These are phyloP conservation scores for Zygosaccharomyces gambellarensis DNA, from an alignment of 805 yeast species.

Conservation along the genomic window DNA sequence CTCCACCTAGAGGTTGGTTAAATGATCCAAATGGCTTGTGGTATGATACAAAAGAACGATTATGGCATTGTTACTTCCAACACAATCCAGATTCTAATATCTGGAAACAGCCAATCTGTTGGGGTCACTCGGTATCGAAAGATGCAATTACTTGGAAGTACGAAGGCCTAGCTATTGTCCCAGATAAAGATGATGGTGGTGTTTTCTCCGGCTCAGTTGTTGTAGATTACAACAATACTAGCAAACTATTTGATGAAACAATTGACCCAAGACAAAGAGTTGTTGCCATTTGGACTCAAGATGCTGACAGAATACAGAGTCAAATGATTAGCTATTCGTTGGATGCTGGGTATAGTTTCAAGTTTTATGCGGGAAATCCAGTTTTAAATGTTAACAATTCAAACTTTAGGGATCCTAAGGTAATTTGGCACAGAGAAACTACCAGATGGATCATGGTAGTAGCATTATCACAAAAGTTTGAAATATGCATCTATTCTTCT, in stretches of 20 bases:
- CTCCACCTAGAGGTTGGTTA: slow-evolving; percentile 39
- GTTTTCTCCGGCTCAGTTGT: slow-evolving; percentile 39
- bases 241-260: slow-evolving; percentile 32
- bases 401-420: slow-evolving; percentile 38
- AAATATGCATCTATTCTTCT: slow-evolving; percentile 30
- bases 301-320: slow-evolving; percentile 25
- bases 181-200: slow-evolving; percentile 29
- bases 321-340: slow-evolving; percentile 36
- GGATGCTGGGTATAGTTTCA: slow-evolving; percentile 37
- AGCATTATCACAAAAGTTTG: slow-evolving; percentile 31
- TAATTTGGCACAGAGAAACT: slow-evolving; percentile 33
- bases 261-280: slow-evolving; percentile 32
- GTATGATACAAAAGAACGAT: slow-evolving; percentile 29
- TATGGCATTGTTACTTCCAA: slow-evolving; percentile 39
- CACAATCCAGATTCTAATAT: slow-evolving; percentile 35
- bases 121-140: slow-evolving; percentile 42
- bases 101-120: slow-evolving; percentile 36
- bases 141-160: slow-evolving; percentile 36
- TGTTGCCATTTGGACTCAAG: slow-evolving; percentile 37
- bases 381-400: slow-evolving; percentile 31
- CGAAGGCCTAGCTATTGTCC: slow-evolving; percentile 32
- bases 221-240: slow-evolving; percentile 36
- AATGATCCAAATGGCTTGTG: slow-evolving; percentile 44
- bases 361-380: slow-evolving; percentile 31
- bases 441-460: slow-evolving; percentile 33